Percentiles rank a stretch among this genome's conserved stretches.
Evolutionary conservation across 768 basidiomycete species (phyloP).

Genomic region (Termitomyces sp.): DNA sequence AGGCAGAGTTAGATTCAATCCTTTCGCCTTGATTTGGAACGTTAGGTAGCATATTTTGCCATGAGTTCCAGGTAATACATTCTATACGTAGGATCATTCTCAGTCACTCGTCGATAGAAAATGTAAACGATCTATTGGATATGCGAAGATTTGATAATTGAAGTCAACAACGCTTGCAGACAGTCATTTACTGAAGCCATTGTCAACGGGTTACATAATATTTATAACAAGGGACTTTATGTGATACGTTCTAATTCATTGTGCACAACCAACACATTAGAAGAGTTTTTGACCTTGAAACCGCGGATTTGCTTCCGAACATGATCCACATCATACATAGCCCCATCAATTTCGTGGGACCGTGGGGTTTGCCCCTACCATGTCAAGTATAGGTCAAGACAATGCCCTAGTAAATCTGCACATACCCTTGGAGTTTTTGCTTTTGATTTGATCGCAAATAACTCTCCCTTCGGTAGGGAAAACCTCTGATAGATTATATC

Average conservation of each 20-base stretch:
- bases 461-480: neutral
- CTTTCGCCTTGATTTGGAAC: neutral
- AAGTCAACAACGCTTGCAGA: no score
- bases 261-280: neutral
- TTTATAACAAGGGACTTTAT: neutral
- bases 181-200: no score
- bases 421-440: neutral
- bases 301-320: neutral
- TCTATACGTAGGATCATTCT: neutral
- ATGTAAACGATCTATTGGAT: no score
- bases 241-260: neutral
- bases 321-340: neutral
- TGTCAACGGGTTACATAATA: no score
- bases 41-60: neutral
- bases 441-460: neutral
- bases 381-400: no score
- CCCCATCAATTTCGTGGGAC: neutral
- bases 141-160: no score
- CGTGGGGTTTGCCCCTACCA: neutral
- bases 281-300: neutral
- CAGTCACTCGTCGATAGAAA: no score
- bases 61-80: neutral
- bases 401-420: neutral
- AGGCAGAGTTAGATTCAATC: neutral
- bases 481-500: neutral